Base-by-base conservation (phyloP, 1,284 basidiomycete species). In the Tilletia walkeri region DNA sequence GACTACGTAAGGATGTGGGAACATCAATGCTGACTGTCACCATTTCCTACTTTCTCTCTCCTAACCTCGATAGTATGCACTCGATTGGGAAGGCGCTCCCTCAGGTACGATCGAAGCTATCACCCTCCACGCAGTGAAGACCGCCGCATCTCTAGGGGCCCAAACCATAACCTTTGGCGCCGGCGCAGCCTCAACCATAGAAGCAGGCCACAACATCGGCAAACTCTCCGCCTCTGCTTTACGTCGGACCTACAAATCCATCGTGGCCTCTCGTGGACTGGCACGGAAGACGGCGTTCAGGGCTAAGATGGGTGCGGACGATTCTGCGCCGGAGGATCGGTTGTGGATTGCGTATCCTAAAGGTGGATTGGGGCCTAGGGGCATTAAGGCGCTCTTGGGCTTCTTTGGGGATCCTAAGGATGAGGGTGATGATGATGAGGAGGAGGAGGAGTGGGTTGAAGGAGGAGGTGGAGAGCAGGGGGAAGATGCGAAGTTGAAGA, bases 81-180 rank as follows among this genome's bases (percentile, higher is more conserved):
- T 88, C 53, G 87, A 87, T 75, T 89, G 88, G 84, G 87, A 88
- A 9, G 85, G 84, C 41, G 86, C 87, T 6, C 86, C 87, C n/a
- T 82, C 84, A 41, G 88, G 88, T 69, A 85, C 87, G 18, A 85
- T 84, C 67, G 85, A 86, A 84, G 84, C 87, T 73, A 86, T 87
- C 70, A 84, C 88, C 66, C 75, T 86, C 54, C 79, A 85, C 53
- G 88, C 88, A 10, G 85, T 89, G 73, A 84, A 86, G 69, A 83
- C 85, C 70, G 85, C 86, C 9, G 87, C 87, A 20, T 34, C 24
- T 7, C 56, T 59, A 2, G 56, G 56, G 1, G 84, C 86, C 65
- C 80, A 80, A 45, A 80, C 76, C 53, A 85, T 86, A 65, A 88
- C 88, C 41, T 84, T 82, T 70, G 84, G 82, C 61, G 78, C 75